Evolutionary conservation across 1,284 basidiomycete species (phyloP).

Genomic region (Singerocomus inundabilis): DNA sequence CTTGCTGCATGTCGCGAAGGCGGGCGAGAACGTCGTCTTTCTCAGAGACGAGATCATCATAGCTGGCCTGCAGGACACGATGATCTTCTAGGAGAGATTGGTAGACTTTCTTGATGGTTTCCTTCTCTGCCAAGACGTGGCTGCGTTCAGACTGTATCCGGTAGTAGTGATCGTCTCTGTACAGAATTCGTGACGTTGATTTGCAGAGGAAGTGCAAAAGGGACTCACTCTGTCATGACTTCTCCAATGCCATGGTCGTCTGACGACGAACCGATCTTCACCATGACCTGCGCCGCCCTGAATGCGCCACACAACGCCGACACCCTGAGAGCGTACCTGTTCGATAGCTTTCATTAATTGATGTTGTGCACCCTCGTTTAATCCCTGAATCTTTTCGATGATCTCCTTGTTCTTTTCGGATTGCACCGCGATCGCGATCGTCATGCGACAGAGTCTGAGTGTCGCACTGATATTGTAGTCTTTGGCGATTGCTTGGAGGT

Average conservation of each 20-base stretch:
- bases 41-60: conserved; percentile 68
- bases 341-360: conserved; percentile 85
- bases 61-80: conserved; percentile 64
- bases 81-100: conserved; percentile 76
- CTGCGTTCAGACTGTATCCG: conserved; percentile 77
- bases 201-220: conserved; percentile 4
- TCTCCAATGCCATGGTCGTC: conserved; percentile 46
- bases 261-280: conserved; percentile 52
- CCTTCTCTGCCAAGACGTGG: conserved; percentile 73
- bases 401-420: conserved; percentile 82
- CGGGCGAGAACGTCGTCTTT: conserved; percentile 67
- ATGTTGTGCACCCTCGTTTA: conserved; percentile 80
- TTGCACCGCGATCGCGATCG: conserved; percentile 91
- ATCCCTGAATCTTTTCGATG: conserved; percentile 79
- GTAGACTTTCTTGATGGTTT: conserved; percentile 77
- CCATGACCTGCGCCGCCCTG: conserved; percentile 59
- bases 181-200: conserved; percentile 11
- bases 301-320: neutral
- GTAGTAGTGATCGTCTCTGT: conserved; percentile 83
- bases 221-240: conserved; percentile 72
- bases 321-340: conserved; percentile 48
- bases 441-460: conserved; percentile 76
- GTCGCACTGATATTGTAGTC: conserved; percentile 66
- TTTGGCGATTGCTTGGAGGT: conserved; percentile 80
- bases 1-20: conserved; percentile 54